These are phyloP conservation scores for Dendrocalamus latiflorus DNA, from an alignment of 202 grass and related monocot genomes.

Conservation along the genomic window DNA sequence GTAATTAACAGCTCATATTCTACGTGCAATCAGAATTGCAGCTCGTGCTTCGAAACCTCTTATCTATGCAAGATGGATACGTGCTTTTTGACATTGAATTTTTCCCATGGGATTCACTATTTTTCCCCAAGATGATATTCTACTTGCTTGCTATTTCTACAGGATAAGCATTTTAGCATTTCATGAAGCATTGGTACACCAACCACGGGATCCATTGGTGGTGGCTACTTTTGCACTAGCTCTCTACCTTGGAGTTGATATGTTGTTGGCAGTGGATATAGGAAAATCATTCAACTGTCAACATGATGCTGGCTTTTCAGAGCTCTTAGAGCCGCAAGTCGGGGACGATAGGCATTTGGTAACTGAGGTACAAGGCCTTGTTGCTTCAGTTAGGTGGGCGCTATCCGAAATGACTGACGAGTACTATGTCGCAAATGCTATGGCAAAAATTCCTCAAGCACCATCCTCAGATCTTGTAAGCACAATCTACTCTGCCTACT, in stretches of 20 bases:
- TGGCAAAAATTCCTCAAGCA: slow-evolving; percentile 77
- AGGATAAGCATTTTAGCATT: slow-evolving; percentile 91
- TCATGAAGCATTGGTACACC: slow-evolving; percentile 65
- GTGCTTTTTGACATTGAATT: slow-evolving; percentile 1
- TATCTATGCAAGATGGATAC: background rate
- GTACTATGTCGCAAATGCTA: slow-evolving; percentile 54
- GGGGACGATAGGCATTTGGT: slow-evolving; percentile 44
- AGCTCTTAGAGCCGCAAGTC: slow-evolving; percentile 57
- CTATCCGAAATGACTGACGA: slow-evolving; percentile 77
- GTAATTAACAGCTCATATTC: slow-evolving; percentile 87
- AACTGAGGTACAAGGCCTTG: slow-evolving; percentile 46
- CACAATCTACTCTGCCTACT: background rate
- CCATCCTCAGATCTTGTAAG: slow-evolving; percentile 95
- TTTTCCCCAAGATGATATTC: background rate
- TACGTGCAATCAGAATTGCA: slow-evolving; percentile 98
- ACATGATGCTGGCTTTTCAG: slow-evolving; percentile 52
- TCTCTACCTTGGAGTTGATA: slow-evolving; percentile 83
- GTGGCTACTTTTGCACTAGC: slow-evolving; percentile 73
- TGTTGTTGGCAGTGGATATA: slow-evolving; percentile 62
- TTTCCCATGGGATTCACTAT: background rate
- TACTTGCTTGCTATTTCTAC: slow-evolving; percentile 10
- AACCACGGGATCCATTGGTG: slow-evolving; percentile 67
- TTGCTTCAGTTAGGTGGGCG: slow-evolving; percentile 38
- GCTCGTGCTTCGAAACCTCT: slow-evolving; percentile 36
- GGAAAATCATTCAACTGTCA: slow-evolving; percentile 53